Percentiles rank a stretch among this genome's conserved stretches.
These are phyloP conservation scores for Ulota crispa DNA, from an alignment of 225 moss, liverwort and hornwort species.

Conservation along the genomic window DNA sequence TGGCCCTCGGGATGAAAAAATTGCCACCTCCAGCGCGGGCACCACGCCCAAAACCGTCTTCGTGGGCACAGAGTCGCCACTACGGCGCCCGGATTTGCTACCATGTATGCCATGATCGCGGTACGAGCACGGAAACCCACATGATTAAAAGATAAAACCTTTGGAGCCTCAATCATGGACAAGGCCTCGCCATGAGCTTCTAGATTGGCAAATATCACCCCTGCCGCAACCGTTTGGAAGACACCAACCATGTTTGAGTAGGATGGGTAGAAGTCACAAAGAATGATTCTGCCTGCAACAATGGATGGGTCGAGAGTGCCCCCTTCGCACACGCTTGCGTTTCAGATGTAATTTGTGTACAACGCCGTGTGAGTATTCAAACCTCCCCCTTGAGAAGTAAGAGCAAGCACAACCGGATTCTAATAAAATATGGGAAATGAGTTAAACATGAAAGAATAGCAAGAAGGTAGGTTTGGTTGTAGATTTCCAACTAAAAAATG, in stretches of 20 bases:
- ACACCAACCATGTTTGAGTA: neutral
- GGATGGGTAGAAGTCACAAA: slow-evolving; percentile 23
- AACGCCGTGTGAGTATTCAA: no score
- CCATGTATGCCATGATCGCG: slow-evolving; percentile 12
- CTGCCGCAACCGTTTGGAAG: slow-evolving; percentile 38
- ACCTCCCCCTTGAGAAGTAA: no score
- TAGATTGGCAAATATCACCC: slow-evolving; percentile 50
- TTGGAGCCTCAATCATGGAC: neutral
- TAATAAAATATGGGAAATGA: no score
- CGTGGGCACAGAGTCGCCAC: neutral
- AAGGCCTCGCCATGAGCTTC: slow-evolving; percentile 29
- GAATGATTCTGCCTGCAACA: slow-evolving; percentile 46
- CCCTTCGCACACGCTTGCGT: slow-evolving; percentile 38
- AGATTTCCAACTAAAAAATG: no score
- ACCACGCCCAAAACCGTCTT: slow-evolving; percentile 13
- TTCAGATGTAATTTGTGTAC: neutral
- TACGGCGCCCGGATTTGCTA: neutral
- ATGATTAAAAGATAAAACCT: slow-evolving; percentile 7
- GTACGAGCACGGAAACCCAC: slow-evolving; percentile 30
- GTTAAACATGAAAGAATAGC: no score
- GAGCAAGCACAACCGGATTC: no score
- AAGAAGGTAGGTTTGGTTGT: no score
- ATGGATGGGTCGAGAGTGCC: slow-evolving; percentile 16
- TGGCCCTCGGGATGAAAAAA: slow-evolving; percentile 39
- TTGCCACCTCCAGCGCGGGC: slow-evolving; percentile 30